Conservation (phyloP, 257 asterid genomes). For the Marsdenia floribunda region DNA sequence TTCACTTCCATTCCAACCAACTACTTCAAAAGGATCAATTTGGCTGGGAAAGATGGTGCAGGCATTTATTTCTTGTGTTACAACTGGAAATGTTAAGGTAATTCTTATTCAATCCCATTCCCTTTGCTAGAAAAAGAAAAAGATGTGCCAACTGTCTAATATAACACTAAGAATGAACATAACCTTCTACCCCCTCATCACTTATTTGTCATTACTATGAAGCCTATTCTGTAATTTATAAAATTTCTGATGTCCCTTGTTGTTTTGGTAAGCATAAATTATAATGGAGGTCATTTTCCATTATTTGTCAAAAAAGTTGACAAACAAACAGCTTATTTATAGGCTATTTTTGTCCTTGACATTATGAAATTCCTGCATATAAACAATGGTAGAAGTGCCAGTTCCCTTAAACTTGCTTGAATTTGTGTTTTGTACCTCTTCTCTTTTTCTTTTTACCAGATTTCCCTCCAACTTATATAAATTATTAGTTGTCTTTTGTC, state of each 20-base stretch:
- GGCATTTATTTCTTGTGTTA: conserved; percentile 85
- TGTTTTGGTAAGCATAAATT: not conserved
- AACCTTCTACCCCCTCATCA: not conserved
- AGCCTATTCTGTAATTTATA: not conserved
- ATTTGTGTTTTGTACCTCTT: no score
- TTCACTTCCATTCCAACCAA: conserved; percentile 29
- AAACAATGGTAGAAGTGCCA: not conserved
- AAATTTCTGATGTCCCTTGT: not conserved
- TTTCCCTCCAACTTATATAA: no score
- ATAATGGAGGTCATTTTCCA: not conserved
- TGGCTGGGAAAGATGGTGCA: conserved; percentile 89
- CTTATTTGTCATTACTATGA: not conserved
- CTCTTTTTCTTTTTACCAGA: no score
- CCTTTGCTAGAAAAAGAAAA: conserved; percentile 1
- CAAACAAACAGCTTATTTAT: not conserved
- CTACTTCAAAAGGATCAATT: conserved; percentile 33
- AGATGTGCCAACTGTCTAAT: not conserved
- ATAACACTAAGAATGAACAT: not conserved
- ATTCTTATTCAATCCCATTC: not conserved
- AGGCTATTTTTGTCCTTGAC: not conserved
- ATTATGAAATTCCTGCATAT: not conserved
- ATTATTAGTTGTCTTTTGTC: no score
- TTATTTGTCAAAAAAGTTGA: not conserved
- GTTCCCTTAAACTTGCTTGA: no score
- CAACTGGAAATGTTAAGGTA: conserved; percentile 97